These are phyloP conservation scores for Panus rudis DNA, from an alignment of 768 basidiomycete species.

Conservation along the genomic window DNA sequence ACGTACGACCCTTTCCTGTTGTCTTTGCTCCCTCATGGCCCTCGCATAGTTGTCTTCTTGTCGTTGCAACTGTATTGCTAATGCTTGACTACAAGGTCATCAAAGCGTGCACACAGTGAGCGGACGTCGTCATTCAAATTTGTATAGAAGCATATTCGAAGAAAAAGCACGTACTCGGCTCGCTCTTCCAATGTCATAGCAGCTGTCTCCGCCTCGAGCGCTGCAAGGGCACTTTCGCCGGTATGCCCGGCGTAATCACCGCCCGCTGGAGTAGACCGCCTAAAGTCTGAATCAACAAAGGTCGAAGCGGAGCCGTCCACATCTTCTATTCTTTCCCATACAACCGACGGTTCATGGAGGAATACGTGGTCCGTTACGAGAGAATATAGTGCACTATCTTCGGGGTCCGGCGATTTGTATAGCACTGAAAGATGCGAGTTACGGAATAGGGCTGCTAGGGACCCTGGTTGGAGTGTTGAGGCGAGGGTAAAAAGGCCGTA, in stretches of 20 bases:
- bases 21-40: constrained; percentile 27
- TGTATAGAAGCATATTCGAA: neutral
- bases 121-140: neutral
- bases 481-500: constrained; percentile 80
- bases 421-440: constrained; percentile 87
- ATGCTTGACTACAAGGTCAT: constrained; percentile 39
- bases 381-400: constrained; percentile 55
- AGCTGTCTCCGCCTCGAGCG: constrained; percentile 38
- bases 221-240: constrained; percentile 51
- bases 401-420: constrained; percentile 44
- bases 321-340: constrained; percentile 90
- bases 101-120: constrained; percentile 5
- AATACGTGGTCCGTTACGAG: constrained; percentile 86
- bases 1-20: constrained; percentile 28
- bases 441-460: constrained; percentile 84
- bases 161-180: constrained; percentile 47
- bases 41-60: constrained; percentile 59
- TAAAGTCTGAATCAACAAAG: constrained; percentile 73
- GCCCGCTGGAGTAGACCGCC: constrained; percentile 57
- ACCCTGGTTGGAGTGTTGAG: constrained; percentile 34
- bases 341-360: constrained; percentile 65
- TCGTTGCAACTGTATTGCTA: constrained; percentile 73
- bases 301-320: constrained; percentile 72
- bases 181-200: constrained; percentile 36
- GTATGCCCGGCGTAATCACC: constrained; percentile 77